phyloP scores from a whole-genome alignment of 106 monocot species.

The Allium fistulosum region DNA sequence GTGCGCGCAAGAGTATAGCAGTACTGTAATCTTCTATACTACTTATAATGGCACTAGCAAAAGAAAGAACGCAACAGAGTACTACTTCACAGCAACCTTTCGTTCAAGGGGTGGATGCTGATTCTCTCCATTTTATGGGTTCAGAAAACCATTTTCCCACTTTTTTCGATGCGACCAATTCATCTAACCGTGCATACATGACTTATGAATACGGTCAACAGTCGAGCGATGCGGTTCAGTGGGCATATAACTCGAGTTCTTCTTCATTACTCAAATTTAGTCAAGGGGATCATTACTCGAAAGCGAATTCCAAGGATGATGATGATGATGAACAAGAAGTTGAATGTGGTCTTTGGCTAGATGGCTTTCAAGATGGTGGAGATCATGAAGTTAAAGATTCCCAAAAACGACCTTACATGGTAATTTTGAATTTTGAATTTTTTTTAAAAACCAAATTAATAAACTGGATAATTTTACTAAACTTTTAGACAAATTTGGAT shows the following conservation, averaged over 20 bases:
- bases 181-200: constrained; percentile 14
- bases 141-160: constrained; percentile 20
- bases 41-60: constrained; percentile 33
- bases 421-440: constrained; percentile 9
- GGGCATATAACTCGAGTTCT: constrained; percentile 28
- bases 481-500: too few relatives aligned
- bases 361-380: constrained; percentile 19
- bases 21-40: neutral
- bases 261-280: constrained; percentile 72
- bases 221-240: neutral
- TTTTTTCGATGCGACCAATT: constrained; percentile 31
- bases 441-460: too few relatives aligned
- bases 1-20: neutral
- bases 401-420: constrained; percentile 36
- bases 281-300: constrained; percentile 7
- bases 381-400: constrained; percentile 12
- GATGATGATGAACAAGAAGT: constrained; percentile 14
- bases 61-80: constrained; percentile 12
- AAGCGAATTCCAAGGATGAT: neutral
- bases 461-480: too few relatives aligned
- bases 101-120: constrained; percentile 20
- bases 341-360: constrained; percentile 28
- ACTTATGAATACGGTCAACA: neutral
- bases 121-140: constrained; percentile 22
- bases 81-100: constrained; percentile 16